phyloP scores from a whole-genome alignment of 192 early-diverging fungal genomes.

The Dissophora globulifera region DNA sequence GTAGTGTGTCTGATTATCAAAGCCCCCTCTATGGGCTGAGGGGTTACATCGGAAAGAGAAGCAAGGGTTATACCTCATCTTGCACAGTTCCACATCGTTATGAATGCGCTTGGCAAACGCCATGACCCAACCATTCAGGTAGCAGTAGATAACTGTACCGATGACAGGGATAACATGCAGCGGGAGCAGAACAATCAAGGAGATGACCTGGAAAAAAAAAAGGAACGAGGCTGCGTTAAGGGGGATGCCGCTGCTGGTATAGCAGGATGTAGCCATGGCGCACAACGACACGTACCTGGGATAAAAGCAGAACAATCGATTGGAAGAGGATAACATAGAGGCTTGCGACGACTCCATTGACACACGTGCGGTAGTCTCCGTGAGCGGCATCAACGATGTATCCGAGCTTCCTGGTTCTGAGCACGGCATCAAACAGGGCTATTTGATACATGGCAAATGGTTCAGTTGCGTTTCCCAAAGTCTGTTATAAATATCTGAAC shows the following conservation, averaged over 20 bases:
- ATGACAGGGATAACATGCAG: conserved; percentile 66
- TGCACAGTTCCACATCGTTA: conserved; percentile 64
- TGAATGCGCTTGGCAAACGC: conserved; percentile 61
- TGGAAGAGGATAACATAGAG: conserved; percentile 42
- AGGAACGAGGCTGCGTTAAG: too few species aligned
- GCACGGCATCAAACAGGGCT: conserved; percentile 66
- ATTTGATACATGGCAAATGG: too few species aligned
- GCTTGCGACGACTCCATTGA: conserved; percentile 32
- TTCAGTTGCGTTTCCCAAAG: too few species aligned
- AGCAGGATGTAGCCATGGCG: too few species aligned
- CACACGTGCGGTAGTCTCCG: conserved; percentile 44
- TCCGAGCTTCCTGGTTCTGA: conserved; percentile 55
- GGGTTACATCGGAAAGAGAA: too few species aligned
- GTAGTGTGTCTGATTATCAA: too few species aligned
- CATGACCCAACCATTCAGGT: conserved; percentile 65
- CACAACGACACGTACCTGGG: conserved; percentile 32
- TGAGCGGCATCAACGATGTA: conserved; percentile 56
- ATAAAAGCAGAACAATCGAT: conserved; percentile 36
- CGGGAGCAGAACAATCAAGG: conserved; percentile 66
- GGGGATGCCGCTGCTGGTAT: too few species aligned
- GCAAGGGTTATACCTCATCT: too few species aligned
- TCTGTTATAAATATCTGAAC: too few species aligned
- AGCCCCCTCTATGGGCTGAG: not conserved
- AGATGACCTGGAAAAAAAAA: conserved; percentile 62
- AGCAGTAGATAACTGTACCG: conserved; percentile 66